phyloP scores from a whole-genome alignment of 768 basidiomycete genomes.

The Astraeus odoratus region DNA sequence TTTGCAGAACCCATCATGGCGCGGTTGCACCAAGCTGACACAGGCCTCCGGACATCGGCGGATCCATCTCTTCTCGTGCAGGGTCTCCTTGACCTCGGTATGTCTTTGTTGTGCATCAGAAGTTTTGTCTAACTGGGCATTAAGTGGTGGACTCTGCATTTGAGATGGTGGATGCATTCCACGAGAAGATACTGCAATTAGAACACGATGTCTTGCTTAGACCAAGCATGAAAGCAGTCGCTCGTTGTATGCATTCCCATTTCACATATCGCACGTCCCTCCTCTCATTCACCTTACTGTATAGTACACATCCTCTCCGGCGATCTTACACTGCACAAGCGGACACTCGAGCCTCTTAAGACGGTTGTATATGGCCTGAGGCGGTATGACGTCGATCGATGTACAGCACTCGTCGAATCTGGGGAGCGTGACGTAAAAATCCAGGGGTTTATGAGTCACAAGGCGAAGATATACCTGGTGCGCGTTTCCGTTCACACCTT shows the following conservation, averaged over 20 bases:
- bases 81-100: constrained; percentile 53
- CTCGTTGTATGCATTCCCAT: constrained; percentile 37
- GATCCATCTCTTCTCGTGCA: constrained; percentile 68
- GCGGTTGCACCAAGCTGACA: constrained; percentile 53
- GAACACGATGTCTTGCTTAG: constrained; percentile 54
- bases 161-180: constrained; percentile 64
- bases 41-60: constrained; percentile 51
- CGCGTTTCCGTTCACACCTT: constrained; percentile 8
- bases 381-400: constrained; percentile 63
- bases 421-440: constrained; percentile 27
- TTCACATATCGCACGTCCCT: background rate
- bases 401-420: constrained; percentile 46
- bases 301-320: constrained; percentile 72
- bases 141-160: constrained; percentile 63
- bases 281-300: background rate
- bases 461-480: constrained; percentile 62
- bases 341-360: constrained; percentile 67
- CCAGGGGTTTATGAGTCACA: constrained; percentile 60
- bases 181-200: constrained; percentile 52
- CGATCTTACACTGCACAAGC: constrained; percentile 66
- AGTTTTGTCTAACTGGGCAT: background rate
- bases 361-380: constrained; percentile 62
- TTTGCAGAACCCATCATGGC: constrained; percentile 51
- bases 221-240: constrained; percentile 56
- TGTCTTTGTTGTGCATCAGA: constrained; percentile 2